Conservation (phyloP, 2,329 filamentous ascomycete genomes). For the Arthroderma uncinatum region DNA sequence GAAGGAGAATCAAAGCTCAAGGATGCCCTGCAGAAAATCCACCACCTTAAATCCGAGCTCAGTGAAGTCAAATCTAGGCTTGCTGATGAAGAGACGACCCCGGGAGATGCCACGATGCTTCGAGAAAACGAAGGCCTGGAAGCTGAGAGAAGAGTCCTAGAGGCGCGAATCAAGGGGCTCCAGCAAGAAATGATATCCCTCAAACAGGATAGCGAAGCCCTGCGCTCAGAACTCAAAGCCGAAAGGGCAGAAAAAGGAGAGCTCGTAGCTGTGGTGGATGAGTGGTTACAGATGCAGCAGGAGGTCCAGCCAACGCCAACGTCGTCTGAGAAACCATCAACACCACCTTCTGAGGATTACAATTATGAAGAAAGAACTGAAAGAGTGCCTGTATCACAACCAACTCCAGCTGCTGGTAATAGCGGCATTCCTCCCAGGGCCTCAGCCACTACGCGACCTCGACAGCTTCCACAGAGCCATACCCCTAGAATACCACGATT, state of each 20-base stretch:
- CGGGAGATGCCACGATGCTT: conserved; percentile 36
- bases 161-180: conserved; percentile 64
- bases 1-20: conserved; percentile 64
- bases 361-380: neutral
- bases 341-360: neutral
- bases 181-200: conserved; percentile 60
- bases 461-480: conserved; percentile 10
- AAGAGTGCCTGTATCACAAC: conserved; percentile 3
- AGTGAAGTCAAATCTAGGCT: conserved; percentile 55
- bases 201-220: conserved; percentile 54
- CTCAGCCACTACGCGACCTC: conserved; percentile 24
- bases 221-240: conserved; percentile 48
- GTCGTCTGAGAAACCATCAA: neutral
- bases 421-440: conserved; percentile 8
- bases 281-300: conserved; percentile 36
- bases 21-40: conserved; percentile 61
- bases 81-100: conserved; percentile 23
- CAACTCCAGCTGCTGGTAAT: conserved; percentile 5
- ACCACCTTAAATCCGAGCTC: conserved; percentile 55
- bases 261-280: conserved; percentile 37
- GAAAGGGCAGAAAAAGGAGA: conserved; percentile 42
- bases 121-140: conserved; percentile 50
- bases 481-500: conserved; percentile 26
- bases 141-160: conserved; percentile 55
- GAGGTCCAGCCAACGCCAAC: conserved; percentile 11